Conservation (phyloP, 108 stramenopile genomes). For the Nitzschia sp. region DNA sequence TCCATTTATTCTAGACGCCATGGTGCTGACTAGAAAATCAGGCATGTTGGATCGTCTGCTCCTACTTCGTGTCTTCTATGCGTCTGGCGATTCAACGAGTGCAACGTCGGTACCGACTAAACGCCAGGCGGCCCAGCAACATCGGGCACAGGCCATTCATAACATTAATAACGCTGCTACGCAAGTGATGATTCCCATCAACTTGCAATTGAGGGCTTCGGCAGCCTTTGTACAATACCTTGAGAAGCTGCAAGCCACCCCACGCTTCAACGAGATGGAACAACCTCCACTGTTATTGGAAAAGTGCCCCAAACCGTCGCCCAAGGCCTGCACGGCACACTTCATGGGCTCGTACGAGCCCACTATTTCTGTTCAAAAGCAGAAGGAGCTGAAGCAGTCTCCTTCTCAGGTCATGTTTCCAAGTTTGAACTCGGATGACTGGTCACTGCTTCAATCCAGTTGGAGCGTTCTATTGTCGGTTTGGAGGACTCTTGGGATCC, state of each 20-base stretch:
- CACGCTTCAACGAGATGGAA: neutral
- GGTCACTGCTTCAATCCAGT: slow-evolving; percentile 4
- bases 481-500: slow-evolving; percentile 3
- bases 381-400: neutral
- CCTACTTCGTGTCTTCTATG: slow-evolving; percentile 8
- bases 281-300: neutral
- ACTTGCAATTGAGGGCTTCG: slow-evolving; percentile 8
- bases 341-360: slow-evolving; percentile 10
- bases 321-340: slow-evolving; percentile 7
- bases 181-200: slow-evolving; percentile 13
- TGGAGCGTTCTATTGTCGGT: slow-evolving; percentile 7
- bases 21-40: neutral
- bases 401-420: slow-evolving; percentile 1
- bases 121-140: neutral
- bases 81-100: neutral
- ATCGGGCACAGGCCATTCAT: neutral
- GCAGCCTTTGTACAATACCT: slow-evolving; percentile 4
- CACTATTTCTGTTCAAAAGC: slow-evolving; percentile 2
- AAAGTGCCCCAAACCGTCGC: neutral
- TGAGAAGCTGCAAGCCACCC: neutral
- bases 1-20: slow-evolving; percentile 4
- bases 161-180: neutral
- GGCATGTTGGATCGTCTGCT: slow-evolving; percentile 11
- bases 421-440: slow-evolving; percentile 17
- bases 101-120: neutral